These are phyloP conservation scores for Diplocarpon rosae DNA, from an alignment of 2,329 filamentous ascomycete genomes.

Conservation along the genomic window DNA sequence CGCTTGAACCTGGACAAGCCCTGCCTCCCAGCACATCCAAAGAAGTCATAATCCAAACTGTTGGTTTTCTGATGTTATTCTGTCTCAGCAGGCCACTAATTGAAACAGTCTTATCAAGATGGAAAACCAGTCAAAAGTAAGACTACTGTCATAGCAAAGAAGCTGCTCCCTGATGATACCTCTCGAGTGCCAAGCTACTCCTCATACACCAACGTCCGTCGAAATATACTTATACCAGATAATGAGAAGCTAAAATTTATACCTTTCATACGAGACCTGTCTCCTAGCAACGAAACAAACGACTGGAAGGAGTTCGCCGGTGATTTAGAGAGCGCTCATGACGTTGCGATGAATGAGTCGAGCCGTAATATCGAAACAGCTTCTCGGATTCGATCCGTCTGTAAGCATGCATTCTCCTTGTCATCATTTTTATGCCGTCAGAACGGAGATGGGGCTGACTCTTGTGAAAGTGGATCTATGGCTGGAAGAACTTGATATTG, in stretches of 20 bases:
- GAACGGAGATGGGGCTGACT: neutral
- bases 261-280: conserved; percentile 16
- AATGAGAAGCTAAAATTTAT: conserved; percentile 21
- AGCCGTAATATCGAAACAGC: conserved; percentile 13
- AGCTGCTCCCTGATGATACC: conserved; percentile 7
- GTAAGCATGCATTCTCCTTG: no score
- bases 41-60: no score
- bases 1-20: no score
- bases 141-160: conserved; percentile 7
- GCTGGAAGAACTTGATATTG: conserved; percentile 13
- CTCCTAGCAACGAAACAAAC: neutral
- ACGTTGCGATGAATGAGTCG: conserved; percentile 2
- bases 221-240: conserved; percentile 21
- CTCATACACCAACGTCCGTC: conserved; percentile 17
- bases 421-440: no score
- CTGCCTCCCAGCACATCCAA: no score
- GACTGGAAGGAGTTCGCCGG: conserved; percentile 10
- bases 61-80: no score
- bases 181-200: conserved; percentile 19
- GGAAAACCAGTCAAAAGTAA: conserved; percentile 8
- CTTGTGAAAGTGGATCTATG: conserved; percentile 1
- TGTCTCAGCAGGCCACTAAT: no score
- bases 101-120: conserved; percentile 11
- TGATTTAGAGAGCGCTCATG: conserved; percentile 17
- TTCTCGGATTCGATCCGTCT: conserved; percentile 5